Evolutionary conservation across 176 grass and related monocot species (phyloP), one percentile per base, ranked within the genome.

Genomic region (Zizania latifolia): DNA sequence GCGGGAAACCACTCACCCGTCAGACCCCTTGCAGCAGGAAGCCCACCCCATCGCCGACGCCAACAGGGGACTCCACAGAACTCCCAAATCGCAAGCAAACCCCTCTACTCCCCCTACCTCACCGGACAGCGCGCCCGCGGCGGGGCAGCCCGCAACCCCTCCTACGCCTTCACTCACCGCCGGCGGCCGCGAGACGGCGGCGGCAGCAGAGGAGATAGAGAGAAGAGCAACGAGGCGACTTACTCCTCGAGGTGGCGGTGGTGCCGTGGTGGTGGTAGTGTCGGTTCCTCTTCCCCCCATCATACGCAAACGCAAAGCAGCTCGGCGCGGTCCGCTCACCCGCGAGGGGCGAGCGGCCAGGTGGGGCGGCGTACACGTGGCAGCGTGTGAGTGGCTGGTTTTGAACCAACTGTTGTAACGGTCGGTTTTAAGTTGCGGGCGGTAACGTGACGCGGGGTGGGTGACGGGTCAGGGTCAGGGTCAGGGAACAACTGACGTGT

Each of bases 11-110:
- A 88, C 86, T 88, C 80, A 88, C 86, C 86, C 61, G 53, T 79
- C 62, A 3, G 75, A 12, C 27, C 75, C 10, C 74, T 54, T 83
- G 75, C 74, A 88, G 86, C 86, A 88, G 68, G 61, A 88, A 7
- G 70, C 33, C 75, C 61, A 74, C 68, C 80, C 62, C 86, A 88
- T 83, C 60, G 6, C 40, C 15, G 10, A 3, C 22, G 19, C 6
- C 46, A 16, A 2, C 45, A 48, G 48, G 21, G 1, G 21, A 37
- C 62, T 26, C 48, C 61, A 57, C 37, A 4, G 9, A 78, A 9
- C 61, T 6, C 33, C 26, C 39, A 41, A 28, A 50, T 74, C 68
- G n/a, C n/a, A n/a, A 41, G 39, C 51, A 41, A n/a, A 10, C 19
- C 32, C 10, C 58, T 23, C 12, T 39, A 14, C 5, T 3, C 28